Evolutionary conservation across 2,329 filamentous ascomycete species (phyloP).

Genomic region (Fusarium denticulatum): DNA sequence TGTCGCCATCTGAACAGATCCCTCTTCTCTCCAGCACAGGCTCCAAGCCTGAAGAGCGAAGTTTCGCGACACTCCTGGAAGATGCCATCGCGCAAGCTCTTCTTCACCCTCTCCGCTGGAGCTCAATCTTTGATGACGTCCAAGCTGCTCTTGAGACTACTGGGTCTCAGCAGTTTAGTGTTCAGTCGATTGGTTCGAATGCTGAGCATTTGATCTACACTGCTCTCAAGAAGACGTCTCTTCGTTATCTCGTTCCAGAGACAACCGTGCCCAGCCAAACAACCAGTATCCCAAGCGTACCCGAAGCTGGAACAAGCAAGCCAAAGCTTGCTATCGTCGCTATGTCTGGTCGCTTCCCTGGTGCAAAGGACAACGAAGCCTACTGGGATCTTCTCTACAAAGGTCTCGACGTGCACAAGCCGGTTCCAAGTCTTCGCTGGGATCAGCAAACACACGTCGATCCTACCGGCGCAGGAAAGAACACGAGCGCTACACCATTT

Average conservation of each 20-base stretch:
- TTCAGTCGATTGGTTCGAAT: constrained; percentile 16
- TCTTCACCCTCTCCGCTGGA: constrained; percentile 27
- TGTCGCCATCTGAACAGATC: constrained; percentile 2
- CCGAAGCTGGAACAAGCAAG: not conserved
- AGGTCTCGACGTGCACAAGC: constrained; percentile 70
- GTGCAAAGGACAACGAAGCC: constrained; percentile 66
- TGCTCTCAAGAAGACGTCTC: constrained; percentile 29
- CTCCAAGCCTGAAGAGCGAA: constrained; percentile 7
- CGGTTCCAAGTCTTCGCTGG: constrained; percentile 52
- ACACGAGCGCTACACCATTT: constrained; percentile 59
- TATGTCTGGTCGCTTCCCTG: constrained; percentile 71
- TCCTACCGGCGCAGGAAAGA: constrained; percentile 69
- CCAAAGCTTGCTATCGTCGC: constrained; percentile 66
- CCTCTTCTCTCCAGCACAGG: constrained; percentile 19
- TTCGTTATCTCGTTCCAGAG: constrained; percentile 16
- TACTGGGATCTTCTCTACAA: constrained; percentile 73
- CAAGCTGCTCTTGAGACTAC: constrained; percentile 3
- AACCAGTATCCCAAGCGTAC: fast-evolving
- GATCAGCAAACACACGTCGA: constrained; percentile 50
- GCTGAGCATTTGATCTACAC: constrained; percentile 37
- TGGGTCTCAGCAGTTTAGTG: not conserved
- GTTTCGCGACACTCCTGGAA: constrained; percentile 21
- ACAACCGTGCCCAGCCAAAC: fast-evolving
- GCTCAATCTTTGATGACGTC: constrained; percentile 8
- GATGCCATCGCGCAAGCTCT: constrained; percentile 23